Evolutionary conservation across 345 rosid species (phyloP).

Genomic region (Syzygium grande): DNA sequence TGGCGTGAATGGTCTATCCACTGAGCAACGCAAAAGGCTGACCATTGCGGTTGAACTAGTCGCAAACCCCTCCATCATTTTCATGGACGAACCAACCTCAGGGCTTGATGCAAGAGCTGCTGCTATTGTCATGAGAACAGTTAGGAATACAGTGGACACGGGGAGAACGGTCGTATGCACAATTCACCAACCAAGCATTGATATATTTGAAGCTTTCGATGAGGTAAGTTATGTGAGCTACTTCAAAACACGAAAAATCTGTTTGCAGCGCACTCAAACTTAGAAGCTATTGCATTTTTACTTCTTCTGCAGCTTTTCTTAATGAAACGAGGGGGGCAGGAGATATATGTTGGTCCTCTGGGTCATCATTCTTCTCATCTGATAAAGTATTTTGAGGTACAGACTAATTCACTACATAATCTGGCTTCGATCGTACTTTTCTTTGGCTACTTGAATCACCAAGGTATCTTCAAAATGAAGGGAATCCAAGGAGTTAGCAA

Average conservation of each 20-base stretch:
- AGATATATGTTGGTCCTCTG: conserved; percentile 38
- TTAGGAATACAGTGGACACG: conserved; percentile 83
- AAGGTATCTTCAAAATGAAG: background rate
- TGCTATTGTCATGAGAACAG: conserved; percentile 87
- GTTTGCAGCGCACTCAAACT: background rate
- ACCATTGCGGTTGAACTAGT: conserved; percentile 92
- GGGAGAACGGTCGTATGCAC: conserved; percentile 95
- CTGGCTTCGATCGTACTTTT: too few relatives aligned
- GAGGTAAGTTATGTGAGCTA: conserved; percentile 34
- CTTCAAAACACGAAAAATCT: background rate
- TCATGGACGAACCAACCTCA: conserved; percentile 96
- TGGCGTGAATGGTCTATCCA: conserved; percentile 74
- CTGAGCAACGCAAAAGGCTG: conserved; percentile 81
- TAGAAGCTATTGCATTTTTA: background rate
- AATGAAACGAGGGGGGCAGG: conserved; percentile 41
- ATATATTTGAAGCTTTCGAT: conserved; percentile 87
- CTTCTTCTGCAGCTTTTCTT: conserved; percentile 27
- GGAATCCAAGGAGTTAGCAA: conserved; percentile 24
- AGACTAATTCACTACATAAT: too few relatives aligned
- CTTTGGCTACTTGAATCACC: background rate
- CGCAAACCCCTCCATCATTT: conserved; percentile 85
- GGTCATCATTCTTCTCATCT: conserved; percentile 31
- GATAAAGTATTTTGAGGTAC: conserved; percentile 20
- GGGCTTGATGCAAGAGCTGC: conserved; percentile 96
- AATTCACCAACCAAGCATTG: conserved; percentile 90